Base-by-base conservation (phyloP, 495 filamentous ascomycete species). In the Echria macrotheca region DNA sequence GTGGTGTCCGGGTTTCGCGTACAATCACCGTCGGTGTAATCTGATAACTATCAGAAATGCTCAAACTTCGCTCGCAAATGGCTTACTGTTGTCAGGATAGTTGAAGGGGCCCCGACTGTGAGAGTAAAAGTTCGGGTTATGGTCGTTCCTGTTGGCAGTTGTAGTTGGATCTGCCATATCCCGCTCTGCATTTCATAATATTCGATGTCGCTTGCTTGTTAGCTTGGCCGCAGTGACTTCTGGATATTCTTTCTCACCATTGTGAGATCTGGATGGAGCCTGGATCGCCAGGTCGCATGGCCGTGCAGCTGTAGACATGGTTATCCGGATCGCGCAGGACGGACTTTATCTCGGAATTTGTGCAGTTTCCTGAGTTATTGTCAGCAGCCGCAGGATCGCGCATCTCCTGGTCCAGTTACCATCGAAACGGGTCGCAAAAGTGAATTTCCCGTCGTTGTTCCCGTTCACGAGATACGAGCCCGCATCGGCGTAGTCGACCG, bases 391-490 rank as follows among this genome's bases (percentile, higher is more conserved):
- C 23, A 4, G 6, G 1, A 7, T 18, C 3, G 14, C 5, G 4
- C 21, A 7, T 6, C 11, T 6, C 11, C n/a, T 12, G 18, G 5
- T 12, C 6, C 23, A 44, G 39, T 3, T 15, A 55, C 56, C 56
- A 36, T 44, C 26, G 17, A 59, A 53, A 26, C 37, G 23, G 0
- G 56, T 55, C 10, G 56, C 56, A 14, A 52, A 59, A 25, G 52
- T 59, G 24, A 59, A 55, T 29, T 55, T 59, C 2, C 56, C 51
- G 9, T 43, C 37, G 3, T 25, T 25, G 12, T 26, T 50, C 12
- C 28, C 44, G 14, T 55, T 53, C 21, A 59, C 41, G n/a, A 59
- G 49, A 23, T 59, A 59, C 6, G 52, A 55, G 10, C 52, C 56
- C 5, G 36, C 24, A 10, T 59, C 49, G 1, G 47, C 29, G 24